Base-by-base conservation (phyloP, 768 basidiomycete species). In the Serendipita sp. region DNA sequence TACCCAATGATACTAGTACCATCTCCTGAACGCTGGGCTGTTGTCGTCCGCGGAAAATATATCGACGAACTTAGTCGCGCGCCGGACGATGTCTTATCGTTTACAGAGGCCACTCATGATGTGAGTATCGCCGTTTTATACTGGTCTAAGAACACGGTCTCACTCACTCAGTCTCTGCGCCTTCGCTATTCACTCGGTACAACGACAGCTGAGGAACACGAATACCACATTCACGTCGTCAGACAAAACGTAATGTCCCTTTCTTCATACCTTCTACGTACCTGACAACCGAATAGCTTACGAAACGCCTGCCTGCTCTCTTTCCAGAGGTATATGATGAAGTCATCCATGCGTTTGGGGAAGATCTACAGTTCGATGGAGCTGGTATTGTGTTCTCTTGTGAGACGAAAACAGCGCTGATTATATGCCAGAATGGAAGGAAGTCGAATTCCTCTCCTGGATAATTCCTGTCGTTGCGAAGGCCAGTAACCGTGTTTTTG, bases 401-500 rank as follows among this genome's bases (percentile, higher is more conserved):
- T n/a, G n/a, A 51, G 5, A 5, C 5, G 7, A 8, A 32, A 51
- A 8, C 48, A 8, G n/a, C 8, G n/a, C 45, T 51, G 30, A 51
- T 32, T 5, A 8, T n/a, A 5, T 13, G 3, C 16, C 36, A 68
- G 66, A 64, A 4, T 81, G 80, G 80, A 70, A 70, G 10, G 67
- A 67, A 2, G 62, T 79, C 4, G 68, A 70, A 0, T 72, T 68
- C 1, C 35, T 74, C 4, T 67, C 72, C 0, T 68, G 65, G 0
- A 67, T 75, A 7, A 73, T 70, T 65, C 66, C 72, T 34, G 69
- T 82, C 15, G 69, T 82, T 10, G 73, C 75, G 41, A 75, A 79
- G 44, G 70, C 73, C 2, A 77, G 71, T 56, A 81, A 79, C 66
- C 75, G 82, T 16, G 52, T 76, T 0, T 79, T 83, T 63, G 77